Evolutionary conservation across 768 basidiomycete genomes (phyloP).

Genomic region (Chiua virens): DNA sequence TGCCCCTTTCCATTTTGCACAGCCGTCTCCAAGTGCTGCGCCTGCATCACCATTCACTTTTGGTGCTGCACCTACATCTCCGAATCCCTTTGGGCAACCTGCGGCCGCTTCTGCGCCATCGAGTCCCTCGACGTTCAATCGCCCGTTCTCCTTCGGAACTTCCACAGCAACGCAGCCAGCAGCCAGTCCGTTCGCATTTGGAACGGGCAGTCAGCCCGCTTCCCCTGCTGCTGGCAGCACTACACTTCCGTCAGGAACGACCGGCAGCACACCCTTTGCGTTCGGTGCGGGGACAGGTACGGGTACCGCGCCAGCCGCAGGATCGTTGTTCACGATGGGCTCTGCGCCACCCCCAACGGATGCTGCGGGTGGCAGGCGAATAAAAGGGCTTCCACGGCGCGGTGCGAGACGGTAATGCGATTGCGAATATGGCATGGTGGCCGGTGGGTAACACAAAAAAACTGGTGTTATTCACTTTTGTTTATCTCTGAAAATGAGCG

Average conservation of each 20-base stretch:
- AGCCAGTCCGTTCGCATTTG: conserved; percentile 48
- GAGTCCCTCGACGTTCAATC: conserved; percentile 59
- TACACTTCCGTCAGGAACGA: conserved; percentile 33
- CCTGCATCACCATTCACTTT: conserved; percentile 47
- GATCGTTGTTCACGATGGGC: conserved; percentile 58
- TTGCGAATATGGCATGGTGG: conserved; percentile 8
- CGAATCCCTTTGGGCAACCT: conserved; percentile 43
- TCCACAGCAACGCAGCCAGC: conserved; percentile 37
- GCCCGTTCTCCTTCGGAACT: conserved; percentile 49
- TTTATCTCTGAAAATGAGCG: conserved; percentile 13
- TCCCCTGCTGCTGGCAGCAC: conserved; percentile 49
- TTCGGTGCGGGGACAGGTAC: conserved; percentile 39
- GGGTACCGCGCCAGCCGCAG: conserved; percentile 32
- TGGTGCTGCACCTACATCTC: conserved; percentile 37
- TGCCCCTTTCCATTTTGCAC: conserved; percentile 50
- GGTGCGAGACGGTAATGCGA: conserved; percentile 28
- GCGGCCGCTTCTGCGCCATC: conserved; percentile 48
- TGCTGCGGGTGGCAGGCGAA: conserved; percentile 40
- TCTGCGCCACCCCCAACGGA: conserved; percentile 45
- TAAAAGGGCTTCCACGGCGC: conserved; percentile 57
- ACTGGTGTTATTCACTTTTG: conserved; percentile 1
- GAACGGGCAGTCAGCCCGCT: conserved; percentile 51
- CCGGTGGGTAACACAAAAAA: conserved; percentile 10
- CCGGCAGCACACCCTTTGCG: conserved; percentile 26
- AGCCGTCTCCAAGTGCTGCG: conserved; percentile 36